Evolutionary conservation across 225 moss, liverwort and hornwort species (phyloP).

Genomic region (Sphagnum contortum): DNA sequence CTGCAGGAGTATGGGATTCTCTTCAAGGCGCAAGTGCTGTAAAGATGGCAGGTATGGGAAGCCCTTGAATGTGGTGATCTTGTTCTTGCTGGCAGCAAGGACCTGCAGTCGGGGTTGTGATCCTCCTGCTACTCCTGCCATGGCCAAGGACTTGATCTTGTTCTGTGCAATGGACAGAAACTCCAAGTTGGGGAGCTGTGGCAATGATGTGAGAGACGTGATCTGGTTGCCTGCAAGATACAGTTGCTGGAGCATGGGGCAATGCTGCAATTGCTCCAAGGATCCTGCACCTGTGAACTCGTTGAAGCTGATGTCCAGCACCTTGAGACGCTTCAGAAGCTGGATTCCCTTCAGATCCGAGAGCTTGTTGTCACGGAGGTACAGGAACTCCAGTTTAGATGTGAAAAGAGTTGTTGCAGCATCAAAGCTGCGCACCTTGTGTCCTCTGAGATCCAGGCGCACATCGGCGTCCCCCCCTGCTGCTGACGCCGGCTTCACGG

Average conservation of each 20-base stretch:
- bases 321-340: constrained; percentile 75
- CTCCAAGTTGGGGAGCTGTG: constrained; percentile 77
- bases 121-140: constrained; percentile 17
- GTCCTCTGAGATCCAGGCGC: constrained; percentile 77
- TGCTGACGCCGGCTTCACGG: constrained; percentile 41
- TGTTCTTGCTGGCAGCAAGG: constrained; percentile 86
- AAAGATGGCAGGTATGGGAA: constrained; percentile 73
- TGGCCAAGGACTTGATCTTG: constrained; percentile 69
- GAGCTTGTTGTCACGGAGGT: constrained; percentile 81
- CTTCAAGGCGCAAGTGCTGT: constrained; percentile 84
- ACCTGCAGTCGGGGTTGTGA: constrained; percentile 88
- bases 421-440: constrained; percentile 75
- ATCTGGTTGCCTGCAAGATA: constrained; percentile 94
- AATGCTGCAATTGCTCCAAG: constrained; percentile 69
- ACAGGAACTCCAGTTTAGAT: constrained; percentile 87
- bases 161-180: constrained; percentile 90
- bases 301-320: constrained; percentile 84
- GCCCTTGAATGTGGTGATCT: constrained; percentile 63
- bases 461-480: constrained; percentile 62
- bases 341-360: constrained; percentile 77
- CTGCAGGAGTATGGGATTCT: constrained; percentile 54
- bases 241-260: constrained; percentile 77
- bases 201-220: constrained; percentile 66
- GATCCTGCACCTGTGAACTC: constrained; percentile 71
- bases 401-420: constrained; percentile 61